Percentiles rank a stretch among this genome's conserved stretches.
Evolutionary conservation across 176 grass and related monocot species (phyloP).

Genomic region (Zizania latifolia): DNA sequence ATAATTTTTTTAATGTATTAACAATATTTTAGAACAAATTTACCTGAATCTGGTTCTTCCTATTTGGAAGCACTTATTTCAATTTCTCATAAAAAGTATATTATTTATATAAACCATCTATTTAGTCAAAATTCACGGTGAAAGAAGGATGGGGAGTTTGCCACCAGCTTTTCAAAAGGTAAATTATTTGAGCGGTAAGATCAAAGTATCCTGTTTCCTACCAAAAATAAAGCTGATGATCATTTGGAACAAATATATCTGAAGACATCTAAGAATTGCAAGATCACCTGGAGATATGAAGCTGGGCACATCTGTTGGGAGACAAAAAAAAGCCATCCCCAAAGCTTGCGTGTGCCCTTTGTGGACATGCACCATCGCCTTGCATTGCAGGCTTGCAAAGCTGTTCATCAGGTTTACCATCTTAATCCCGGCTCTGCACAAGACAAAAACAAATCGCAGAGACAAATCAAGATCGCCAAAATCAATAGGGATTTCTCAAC

Average conservation of each 20-base stretch:
- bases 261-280: neutral
- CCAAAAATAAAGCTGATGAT: neutral
- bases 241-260: neutral
- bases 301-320: conserved; percentile 34
- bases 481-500: neutral
- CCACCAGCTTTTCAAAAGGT: neutral
- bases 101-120: no score
- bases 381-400: conserved; percentile 39
- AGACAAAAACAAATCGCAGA: neutral
- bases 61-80: neutral
- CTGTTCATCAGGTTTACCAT: conserved; percentile 53
- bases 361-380: conserved; percentile 29
- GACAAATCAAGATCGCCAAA: neutral
- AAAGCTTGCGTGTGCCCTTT: conserved; percentile 50
- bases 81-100: neutral
- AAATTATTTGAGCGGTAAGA: neutral
- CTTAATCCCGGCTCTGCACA: conserved; percentile 8
- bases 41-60: neutral
- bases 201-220: neutral
- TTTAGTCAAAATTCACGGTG: neutral
- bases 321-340: conserved; percentile 29
- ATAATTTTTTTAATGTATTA: no score
- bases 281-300: conserved; percentile 57
- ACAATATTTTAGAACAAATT: no score
- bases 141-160: neutral